Percentiles rank a stretch among this genome's conserved stretches.
phyloP scores from a whole-genome alignment of 768 basidiomycete genomes.

The Kwoniella bestiolae region DNA sequence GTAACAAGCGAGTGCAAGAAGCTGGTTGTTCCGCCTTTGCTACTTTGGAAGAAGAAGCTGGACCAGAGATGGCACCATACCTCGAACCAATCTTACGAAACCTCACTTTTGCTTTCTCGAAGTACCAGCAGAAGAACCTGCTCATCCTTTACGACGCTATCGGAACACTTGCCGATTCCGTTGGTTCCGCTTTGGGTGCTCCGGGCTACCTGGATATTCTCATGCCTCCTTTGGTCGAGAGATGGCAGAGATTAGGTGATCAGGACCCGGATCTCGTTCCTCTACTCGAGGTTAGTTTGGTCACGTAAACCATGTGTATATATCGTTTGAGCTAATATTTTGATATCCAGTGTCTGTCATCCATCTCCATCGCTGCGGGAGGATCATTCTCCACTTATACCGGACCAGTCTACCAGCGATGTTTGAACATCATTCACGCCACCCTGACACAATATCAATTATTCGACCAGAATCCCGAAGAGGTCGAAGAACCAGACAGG shows the following conservation, averaged over 20 bases:
- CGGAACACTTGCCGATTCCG: slow-evolving; percentile 95
- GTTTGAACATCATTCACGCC: slow-evolving; percentile 79
- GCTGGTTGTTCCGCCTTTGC: slow-evolving; percentile 99
- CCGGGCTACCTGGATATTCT: slow-evolving; percentile 87
- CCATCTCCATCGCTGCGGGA: slow-evolving; percentile 95
- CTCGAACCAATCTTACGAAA: slow-evolving; percentile 93
- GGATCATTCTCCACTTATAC: slow-evolving; percentile 85
- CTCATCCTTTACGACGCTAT: slow-evolving; percentile 98
- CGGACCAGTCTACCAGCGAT: slow-evolving; percentile 88
- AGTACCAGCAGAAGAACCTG: slow-evolving; percentile 99
- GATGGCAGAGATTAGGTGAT: slow-evolving; percentile 89
- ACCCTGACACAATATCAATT: slow-evolving; percentile 83
- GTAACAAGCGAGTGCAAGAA: slow-evolving; percentile 98
- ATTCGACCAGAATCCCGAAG: slow-evolving; percentile 81
- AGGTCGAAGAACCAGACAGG: slow-evolving; percentile 88
- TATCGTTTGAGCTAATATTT: slow-evolving; percentile 13
- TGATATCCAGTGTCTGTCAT: slow-evolving; percentile 80
- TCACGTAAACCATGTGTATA: background rate
- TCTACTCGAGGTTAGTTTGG: slow-evolving; percentile 78
- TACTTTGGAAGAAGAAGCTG: slow-evolving; percentile 97
- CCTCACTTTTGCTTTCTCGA: slow-evolving; percentile 92
- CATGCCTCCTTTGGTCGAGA: slow-evolving; percentile 89
- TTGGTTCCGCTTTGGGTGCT: slow-evolving; percentile 83
- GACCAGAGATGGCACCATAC: slow-evolving; percentile 83
- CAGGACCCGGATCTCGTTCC: slow-evolving; percentile 92